Conservation (phyloP, 257 asterid genomes). For the Solanum megistacrolobum region DNA sequence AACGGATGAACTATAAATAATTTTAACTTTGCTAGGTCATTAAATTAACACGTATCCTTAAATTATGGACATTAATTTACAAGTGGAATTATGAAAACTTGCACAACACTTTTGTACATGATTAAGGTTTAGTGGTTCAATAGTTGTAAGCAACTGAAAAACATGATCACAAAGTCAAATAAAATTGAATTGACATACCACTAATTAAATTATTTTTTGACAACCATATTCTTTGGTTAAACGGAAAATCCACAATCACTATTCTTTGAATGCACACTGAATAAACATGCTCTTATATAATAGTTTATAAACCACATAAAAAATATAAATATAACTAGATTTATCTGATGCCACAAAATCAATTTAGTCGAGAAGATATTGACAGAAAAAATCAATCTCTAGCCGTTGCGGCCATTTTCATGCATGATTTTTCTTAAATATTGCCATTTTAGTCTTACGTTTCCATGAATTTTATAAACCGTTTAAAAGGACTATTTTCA, state of each 20-base stretch:
- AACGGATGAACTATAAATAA: background rate
- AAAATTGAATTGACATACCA: background rate
- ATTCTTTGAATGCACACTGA: background rate
- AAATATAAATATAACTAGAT: background rate
- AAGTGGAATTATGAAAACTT: background rate
- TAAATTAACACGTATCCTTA: background rate
- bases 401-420: background rate
- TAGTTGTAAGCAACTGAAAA: background rate
- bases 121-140: background rate
- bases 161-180: background rate
- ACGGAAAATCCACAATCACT: accelerated
- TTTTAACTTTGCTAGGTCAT: background rate
- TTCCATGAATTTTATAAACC: background rate
- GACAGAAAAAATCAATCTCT: background rate
- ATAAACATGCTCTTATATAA: background rate
- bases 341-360: background rate
- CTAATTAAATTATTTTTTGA: background rate
- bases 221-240: background rate
- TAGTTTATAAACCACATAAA: background rate
- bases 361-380: background rate
- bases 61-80: background rate
- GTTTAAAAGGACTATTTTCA: background rate
- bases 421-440: background rate
- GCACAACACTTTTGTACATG: background rate
- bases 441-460: background rate